Evolutionary conservation across 164 flowering plant genomes (phyloP).

Genomic region (Stephania yunnanensis): DNA sequence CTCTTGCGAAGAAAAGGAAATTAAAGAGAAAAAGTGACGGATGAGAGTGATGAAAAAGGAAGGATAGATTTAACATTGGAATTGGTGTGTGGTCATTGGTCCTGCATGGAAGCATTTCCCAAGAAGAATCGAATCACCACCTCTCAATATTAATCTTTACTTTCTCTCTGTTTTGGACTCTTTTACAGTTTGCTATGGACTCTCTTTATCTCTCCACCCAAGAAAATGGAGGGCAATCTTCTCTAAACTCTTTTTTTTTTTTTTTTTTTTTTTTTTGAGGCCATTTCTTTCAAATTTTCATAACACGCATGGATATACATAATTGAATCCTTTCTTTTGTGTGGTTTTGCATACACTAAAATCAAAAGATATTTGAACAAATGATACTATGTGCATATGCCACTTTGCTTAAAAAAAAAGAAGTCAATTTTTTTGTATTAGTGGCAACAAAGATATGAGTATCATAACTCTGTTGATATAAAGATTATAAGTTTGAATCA

Average conservation of each 20-base stretch:
- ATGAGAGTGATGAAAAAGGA: not conserved
- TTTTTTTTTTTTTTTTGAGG: no score
- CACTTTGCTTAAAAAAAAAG: no score
- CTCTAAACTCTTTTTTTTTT: not conserved
- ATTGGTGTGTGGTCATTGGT: constrained; percentile 28
- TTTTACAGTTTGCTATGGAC: constrained; percentile 45
- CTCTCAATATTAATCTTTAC: constrained; percentile 8
- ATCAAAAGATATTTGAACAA: not conserved
- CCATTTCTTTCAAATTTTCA: not conserved
- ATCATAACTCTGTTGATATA: no score
- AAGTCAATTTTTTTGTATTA: no score
- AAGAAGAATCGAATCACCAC: constrained; percentile 67
- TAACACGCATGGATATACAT: not conserved
- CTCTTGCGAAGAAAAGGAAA: not conserved
- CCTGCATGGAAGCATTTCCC: constrained; percentile 71
- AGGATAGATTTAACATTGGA: constrained; percentile 1
- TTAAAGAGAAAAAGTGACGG: not conserved
- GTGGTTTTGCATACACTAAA: not conserved
- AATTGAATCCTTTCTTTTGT: not conserved
- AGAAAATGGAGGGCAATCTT: constrained; percentile 43
- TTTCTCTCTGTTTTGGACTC: constrained; percentile 30
- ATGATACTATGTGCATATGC: no score
- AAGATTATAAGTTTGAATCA: no score
- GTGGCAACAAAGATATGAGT: no score
- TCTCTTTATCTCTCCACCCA: constrained; percentile 36